phyloP scores from a whole-genome alignment of 352 stramenopile species.

The Phytophthora hybrid region DNA sequence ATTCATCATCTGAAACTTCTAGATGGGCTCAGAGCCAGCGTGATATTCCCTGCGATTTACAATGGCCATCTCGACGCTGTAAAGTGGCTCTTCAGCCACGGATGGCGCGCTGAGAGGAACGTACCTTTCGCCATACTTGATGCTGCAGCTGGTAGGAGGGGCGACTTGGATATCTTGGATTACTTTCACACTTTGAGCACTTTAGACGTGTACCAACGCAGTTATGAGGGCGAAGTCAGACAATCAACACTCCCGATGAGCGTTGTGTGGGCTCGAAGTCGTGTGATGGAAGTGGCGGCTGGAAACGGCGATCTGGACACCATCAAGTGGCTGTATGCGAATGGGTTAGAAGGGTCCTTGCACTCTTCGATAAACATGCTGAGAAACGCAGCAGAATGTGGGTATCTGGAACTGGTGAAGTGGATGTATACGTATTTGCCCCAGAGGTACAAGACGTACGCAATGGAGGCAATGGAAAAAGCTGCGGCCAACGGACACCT shows the following conservation, averaged over 20 bases:
- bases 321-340: neutral
- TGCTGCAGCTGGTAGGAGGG: neutral
- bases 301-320: neutral
- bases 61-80: neutral
- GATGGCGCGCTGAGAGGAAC: neutral
- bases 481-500: neutral
- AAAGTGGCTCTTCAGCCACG: neutral
- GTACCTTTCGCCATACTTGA: neutral
- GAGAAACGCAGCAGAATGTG: neutral
- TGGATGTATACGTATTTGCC: neutral
- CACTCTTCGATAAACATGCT: neutral
- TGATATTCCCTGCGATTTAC: neutral
- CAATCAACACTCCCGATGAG: neutral
- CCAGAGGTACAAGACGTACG: neutral
- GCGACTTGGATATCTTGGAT: neutral
- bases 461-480: neutral
- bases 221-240: neutral
- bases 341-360: neutral
- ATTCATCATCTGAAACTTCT: neutral
- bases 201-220: neutral
- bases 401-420: neutral
- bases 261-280: neutral
- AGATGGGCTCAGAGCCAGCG: neutral
- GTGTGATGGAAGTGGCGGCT: neutral
- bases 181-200: neutral